Evolutionary conservation across 176 grass and related monocot species (phyloP).

Genomic region (Paspalum vaginatum): DNA sequence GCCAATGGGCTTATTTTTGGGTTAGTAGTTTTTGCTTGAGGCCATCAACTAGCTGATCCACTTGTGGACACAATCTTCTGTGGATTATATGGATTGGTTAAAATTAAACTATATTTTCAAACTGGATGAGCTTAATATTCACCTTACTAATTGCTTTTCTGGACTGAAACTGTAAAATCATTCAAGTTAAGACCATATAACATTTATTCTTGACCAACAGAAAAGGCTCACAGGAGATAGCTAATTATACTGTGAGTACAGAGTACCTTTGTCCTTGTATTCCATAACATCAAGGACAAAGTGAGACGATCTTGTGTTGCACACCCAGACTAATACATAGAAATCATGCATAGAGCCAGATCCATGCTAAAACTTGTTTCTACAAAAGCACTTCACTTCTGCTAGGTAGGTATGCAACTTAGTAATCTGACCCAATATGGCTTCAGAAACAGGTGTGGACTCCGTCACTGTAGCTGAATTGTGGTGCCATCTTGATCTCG

Average conservation of each 20-base stretch:
- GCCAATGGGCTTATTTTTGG: background rate
- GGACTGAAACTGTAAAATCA: slow-evolving; percentile 22
- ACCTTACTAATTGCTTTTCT: background rate
- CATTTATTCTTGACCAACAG: slow-evolving; percentile 25
- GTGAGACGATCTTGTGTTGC: slow-evolving; percentile 40
- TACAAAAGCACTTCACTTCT: slow-evolving; percentile 57
- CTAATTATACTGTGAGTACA: slow-evolving; percentile 50
- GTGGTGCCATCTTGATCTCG: slow-evolving; percentile 59
- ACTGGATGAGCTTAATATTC: slow-evolving; percentile 14
- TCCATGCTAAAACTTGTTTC: slow-evolving; percentile 48
- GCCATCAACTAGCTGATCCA: background rate
- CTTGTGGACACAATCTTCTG: background rate
- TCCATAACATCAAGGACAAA: slow-evolving; percentile 38
- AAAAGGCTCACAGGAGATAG: slow-evolving; percentile 26
- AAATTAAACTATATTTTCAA: slow-evolving; percentile 19
- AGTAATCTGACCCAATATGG: slow-evolving; percentile 33
- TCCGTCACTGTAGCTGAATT: slow-evolving; percentile 45
- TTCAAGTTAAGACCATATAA: slow-evolving; percentile 31
- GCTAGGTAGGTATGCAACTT: slow-evolving; percentile 39
- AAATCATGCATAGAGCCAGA: slow-evolving; percentile 37
- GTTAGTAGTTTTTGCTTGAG: slow-evolving; percentile 1
- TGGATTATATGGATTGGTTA: slow-evolving; percentile 14
- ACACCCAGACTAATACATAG: slow-evolving; percentile 43
- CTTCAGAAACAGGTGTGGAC: slow-evolving; percentile 50
- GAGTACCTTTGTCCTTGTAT: slow-evolving; percentile 42